Conservation (phyloP, 164 flowering plant genomes). For the Berberis vulgaris region DNA sequence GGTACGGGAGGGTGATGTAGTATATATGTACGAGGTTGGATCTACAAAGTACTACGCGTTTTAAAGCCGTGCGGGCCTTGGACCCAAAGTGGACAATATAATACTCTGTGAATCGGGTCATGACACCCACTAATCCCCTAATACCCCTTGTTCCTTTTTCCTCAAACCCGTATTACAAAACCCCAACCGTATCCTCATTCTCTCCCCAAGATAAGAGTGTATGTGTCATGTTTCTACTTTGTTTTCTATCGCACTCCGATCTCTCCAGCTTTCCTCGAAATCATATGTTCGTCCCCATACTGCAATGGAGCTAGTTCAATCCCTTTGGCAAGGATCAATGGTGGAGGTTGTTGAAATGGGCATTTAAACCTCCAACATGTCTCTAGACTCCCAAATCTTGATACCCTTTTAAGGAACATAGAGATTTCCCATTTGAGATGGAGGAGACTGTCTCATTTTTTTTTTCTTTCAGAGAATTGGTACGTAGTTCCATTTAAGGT, state of each 20-base stretch:
- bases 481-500: slow-evolving; percentile 77
- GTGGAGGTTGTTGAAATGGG: slow-evolving; percentile 82
- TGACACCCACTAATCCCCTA: too few species aligned
- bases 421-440: slow-evolving; percentile 49
- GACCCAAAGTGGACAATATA: too few species aligned
- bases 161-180: too few species aligned
- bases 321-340: slow-evolving; percentile 64
- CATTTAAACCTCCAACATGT: slow-evolving; percentile 83
- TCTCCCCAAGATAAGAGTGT: too few species aligned
- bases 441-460: slow-evolving; percentile 8
- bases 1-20: too few species aligned
- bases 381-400: slow-evolving; percentile 39
- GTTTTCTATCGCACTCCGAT: slow-evolving; percentile 38
- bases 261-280: slow-evolving; percentile 9
- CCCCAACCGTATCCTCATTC: too few species aligned
- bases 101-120: too few species aligned
- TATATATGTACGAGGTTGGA: too few species aligned
- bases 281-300: slow-evolving; percentile 33
- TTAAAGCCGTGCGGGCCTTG: too few species aligned
- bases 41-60: too few species aligned
- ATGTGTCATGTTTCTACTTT: too few species aligned
- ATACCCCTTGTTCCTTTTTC: too few species aligned
- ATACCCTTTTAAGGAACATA: slow-evolving; percentile 52
- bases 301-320: slow-evolving; percentile 39
- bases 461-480: slow-evolving; percentile 50